phyloP scores from a whole-genome alignment of 441 rosid species.

The Mallotus japonicus region DNA sequence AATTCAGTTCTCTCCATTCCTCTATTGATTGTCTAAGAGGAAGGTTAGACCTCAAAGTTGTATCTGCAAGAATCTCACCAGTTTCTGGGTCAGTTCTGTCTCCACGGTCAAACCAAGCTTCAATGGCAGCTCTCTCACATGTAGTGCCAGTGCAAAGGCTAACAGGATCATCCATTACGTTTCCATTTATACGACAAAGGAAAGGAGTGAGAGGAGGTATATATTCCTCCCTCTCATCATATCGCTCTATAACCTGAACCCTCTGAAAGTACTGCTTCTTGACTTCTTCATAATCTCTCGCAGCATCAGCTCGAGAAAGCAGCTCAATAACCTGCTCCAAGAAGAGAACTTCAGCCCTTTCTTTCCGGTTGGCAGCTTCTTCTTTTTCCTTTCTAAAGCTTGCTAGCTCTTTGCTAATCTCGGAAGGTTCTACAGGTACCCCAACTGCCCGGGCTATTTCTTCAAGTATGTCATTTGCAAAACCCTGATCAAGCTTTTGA shows the following conservation, averaged over 20 bases:
- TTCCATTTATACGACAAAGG: conserved; percentile 41
- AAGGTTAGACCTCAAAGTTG: conserved; percentile 54
- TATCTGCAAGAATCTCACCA: conserved; percentile 51
- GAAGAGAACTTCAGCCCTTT: conserved; percentile 64
- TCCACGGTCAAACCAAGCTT: conserved; percentile 48
- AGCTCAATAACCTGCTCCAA: conserved; percentile 69
- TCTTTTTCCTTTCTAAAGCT: conserved; percentile 62
- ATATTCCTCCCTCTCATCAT: conserved; percentile 43
- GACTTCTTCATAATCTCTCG: conserved; percentile 51
- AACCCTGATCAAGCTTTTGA: conserved; percentile 59
- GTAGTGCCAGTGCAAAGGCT: conserved; percentile 74
- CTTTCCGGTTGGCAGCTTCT: conserved; percentile 59
- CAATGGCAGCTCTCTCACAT: conserved; percentile 63
- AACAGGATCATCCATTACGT: conserved; percentile 63
- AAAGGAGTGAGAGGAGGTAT: conserved; percentile 53
- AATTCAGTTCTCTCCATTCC: conserved; percentile 71
- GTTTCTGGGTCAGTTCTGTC: conserved; percentile 56
- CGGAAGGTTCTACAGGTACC: conserved; percentile 66
- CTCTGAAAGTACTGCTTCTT: conserved; percentile 49
- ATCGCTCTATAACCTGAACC: conserved; percentile 46
- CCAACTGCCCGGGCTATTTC: conserved; percentile 68
- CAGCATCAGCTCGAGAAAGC: conserved; percentile 75
- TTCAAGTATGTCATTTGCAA: conserved; percentile 63
- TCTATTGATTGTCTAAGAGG: conserved; percentile 61
- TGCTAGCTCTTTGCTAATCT: conserved; percentile 57